These are phyloP conservation scores for Rhizophlyctis rosea DNA, from an alignment of 192 early-diverging fungal species.

Conservation along the genomic window DNA sequence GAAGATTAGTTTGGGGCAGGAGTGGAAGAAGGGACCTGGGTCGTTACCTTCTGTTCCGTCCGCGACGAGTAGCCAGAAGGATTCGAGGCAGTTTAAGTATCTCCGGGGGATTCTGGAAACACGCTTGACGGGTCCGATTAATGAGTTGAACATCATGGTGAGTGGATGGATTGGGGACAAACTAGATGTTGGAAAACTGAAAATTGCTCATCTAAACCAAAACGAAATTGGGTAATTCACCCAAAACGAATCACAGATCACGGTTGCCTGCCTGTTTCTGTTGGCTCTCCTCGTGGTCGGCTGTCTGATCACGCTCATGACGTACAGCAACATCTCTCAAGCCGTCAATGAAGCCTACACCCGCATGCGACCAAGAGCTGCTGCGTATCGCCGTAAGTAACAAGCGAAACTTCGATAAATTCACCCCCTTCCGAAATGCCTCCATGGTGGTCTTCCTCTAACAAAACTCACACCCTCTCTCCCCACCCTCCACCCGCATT, in stretches of 20 bases:
- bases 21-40: too few relatives aligned
- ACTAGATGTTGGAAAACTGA: too few relatives aligned
- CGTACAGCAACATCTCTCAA: constrained; percentile 5
- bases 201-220: too few relatives aligned
- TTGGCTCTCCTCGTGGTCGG: constrained; percentile 12
- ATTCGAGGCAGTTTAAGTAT: neutral
- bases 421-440: too few relatives aligned
- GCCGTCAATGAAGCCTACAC: constrained; percentile 13
- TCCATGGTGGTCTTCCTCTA: too few relatives aligned
- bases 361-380: constrained; percentile 1
- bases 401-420: too few relatives aligned
- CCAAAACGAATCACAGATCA: neutral
- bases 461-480: too few relatives aligned
- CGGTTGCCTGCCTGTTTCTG: neutral
- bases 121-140: neutral
- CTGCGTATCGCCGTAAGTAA: constrained; percentile 5
- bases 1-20: too few relatives aligned
- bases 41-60: neutral
- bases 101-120: neutral
- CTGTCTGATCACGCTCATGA: constrained; percentile 7
- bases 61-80: neutral
- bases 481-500: too few relatives aligned
- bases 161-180: too few relatives aligned
- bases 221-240: too few relatives aligned
- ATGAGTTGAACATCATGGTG: neutral